Base-by-base conservation (phyloP, 1,284 basidiomycete species). In the Marasmius oreades region DNA sequence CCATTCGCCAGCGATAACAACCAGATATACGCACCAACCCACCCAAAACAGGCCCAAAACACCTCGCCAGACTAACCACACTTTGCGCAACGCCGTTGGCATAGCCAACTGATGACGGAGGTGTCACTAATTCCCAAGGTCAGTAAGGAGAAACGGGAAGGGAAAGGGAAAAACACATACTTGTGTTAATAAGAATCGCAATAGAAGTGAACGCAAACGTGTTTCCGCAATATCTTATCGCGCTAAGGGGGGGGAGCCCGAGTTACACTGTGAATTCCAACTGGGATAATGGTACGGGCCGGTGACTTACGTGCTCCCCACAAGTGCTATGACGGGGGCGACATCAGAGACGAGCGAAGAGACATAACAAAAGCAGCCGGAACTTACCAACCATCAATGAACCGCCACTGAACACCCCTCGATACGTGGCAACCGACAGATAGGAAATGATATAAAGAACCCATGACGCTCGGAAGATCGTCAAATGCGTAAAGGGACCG, bases 21-120 rank as follows among this genome's bases (percentile, higher is more conserved):
- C 24, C 53, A 42, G n/a, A 18, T 5, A 10, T 45, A 47, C 85
- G 67, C 63, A 89, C 88, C 65, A 83, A 86, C 45, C 89, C 88
- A 51, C 88, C 88, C n/a, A 91, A 74, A 36, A 90, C 79, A 28
- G 90, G 90, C 16, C 90, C 90, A 34, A 86, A 63, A 70, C 87
- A 91, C 42, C 90, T 81, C 16, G 88, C 88, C 28, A 92, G 79
- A 66, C 88, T 90, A 61, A 90, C 90, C 39, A 91, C 89, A 66
- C 88, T 91, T 69, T 92, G 90, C 0, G 89, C 90, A 43, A 89
- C 81, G 26, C 90, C 90, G 64, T 92, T 92, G 2, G 90, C 87
- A 59, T 85, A 83, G 18, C 89, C 87, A 23, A 92, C 80, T 10
- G 86, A 78, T 55, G 77, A 78, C 3, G 89, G 90, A 5, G 90